Percentiles rank a stretch among this genome's conserved stretches.
phyloP scores from a whole-genome alignment of 1,284 basidiomycete species.

The Uromyces viciae-fabae region DNA sequence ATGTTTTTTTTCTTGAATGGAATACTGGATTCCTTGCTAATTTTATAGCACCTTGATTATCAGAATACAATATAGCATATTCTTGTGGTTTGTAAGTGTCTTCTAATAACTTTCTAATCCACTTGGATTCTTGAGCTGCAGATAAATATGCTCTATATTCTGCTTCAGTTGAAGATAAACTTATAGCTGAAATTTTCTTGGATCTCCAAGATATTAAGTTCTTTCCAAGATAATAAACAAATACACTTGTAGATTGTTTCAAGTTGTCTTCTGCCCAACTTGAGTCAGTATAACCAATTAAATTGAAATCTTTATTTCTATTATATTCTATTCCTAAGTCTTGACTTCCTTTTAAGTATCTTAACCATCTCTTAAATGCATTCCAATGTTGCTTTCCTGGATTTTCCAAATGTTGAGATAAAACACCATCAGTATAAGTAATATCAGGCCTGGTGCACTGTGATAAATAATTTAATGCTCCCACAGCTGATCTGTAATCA shows the following conservation, averaged over 20 bases:
- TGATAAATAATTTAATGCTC: conserved; percentile 15
- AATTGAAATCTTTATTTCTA: not conserved
- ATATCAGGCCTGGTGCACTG: conserved; percentile 19
- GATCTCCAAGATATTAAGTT: not conserved
- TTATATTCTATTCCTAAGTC: not conserved
- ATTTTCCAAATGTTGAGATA: conserved; percentile 5
- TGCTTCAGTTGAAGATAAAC: conserved; percentile 6
- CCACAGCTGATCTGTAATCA: conserved; percentile 16
- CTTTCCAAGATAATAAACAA: not conserved
- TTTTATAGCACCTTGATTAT: conserved; percentile 21
- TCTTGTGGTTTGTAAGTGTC: not conserved
- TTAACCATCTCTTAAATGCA: not conserved
- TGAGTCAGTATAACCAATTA: conserved; percentile 11
- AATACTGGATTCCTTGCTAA: conserved; percentile 22
- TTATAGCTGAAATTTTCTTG: conserved; percentile 1
- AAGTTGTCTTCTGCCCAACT: conserved; percentile 6
- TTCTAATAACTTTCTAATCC: not conserved
- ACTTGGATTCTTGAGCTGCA: not conserved
- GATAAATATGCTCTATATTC: not conserved
- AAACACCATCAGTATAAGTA: not conserved
- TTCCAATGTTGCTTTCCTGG: not conserved
- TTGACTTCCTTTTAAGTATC: conserved; percentile 21
- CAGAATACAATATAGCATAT: not conserved
- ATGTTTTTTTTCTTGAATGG: conserved; percentile 25
- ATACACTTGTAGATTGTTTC: not conserved